Evolutionary conservation across 1,284 basidiomycete genomes (phyloP).

Genomic region (Abortiporus biennis): DNA sequence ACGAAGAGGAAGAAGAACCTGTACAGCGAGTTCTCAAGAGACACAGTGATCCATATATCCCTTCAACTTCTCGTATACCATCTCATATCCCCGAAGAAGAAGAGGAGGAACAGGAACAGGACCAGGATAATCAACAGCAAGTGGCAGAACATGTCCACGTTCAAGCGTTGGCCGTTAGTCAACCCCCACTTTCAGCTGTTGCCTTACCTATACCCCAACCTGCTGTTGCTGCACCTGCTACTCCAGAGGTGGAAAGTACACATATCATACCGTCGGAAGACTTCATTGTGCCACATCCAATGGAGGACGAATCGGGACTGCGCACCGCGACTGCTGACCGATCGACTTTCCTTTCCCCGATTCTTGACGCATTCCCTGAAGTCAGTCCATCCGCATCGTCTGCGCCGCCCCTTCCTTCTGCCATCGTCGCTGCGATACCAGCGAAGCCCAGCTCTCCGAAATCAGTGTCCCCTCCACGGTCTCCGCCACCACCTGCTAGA

Average conservation of each 20-base stretch:
- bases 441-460: neutral
- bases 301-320: constrained; percentile 26
- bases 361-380: neutral
- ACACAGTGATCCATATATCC: constrained; percentile 21
- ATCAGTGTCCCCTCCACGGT: neutral
- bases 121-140: neutral
- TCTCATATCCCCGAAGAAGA: constrained; percentile 64
- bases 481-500: neutral
- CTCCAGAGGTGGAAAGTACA: constrained; percentile 15
- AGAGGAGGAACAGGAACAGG: constrained; percentile 32
- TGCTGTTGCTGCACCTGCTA: constrained; percentile 7
- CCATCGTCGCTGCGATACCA: neutral
- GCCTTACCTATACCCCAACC: constrained; percentile 1
- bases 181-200: constrained; percentile 1
- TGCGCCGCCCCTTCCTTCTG: neutral
- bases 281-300: constrained; percentile 29
- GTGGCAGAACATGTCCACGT: constrained; percentile 5
- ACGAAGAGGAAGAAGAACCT: constrained; percentile 44
- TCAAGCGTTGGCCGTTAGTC: constrained; percentile 12
- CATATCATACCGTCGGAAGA: constrained; percentile 25
- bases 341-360: constrained; percentile 30
- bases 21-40: constrained; percentile 18
- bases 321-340: constrained; percentile 36
- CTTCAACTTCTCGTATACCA: constrained; percentile 33
- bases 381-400: neutral